Base-by-base conservation (phyloP, 2,329 filamentous ascomycete genomes). In the Talaromyces piceae region DNA sequence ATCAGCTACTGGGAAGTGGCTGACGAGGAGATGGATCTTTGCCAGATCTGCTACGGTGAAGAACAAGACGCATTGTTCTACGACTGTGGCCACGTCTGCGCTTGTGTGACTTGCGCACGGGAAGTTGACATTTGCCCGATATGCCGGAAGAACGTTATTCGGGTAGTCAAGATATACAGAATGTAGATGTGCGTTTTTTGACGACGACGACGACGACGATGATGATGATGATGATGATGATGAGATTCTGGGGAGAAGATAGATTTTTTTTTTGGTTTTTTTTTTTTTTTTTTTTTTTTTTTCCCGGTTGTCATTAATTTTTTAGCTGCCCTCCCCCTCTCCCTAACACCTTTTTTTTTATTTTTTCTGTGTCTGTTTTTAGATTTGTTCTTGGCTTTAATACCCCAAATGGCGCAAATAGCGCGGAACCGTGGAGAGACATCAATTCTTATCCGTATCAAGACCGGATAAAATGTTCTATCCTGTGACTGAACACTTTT, bases 11-110 rank as follows among this genome's bases (percentile, higher is more conserved):
- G 79, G 74, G 77, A 80, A 58, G 76, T 79, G 23, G 81, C 80
- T 2, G 79, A 83, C 50, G 80, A 83, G 52, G 78, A 81, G 55
- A 75, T 77, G 63, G 72, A 76, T 43, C 61, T 79, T 5, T 84
- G 81, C 61, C 73, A 78, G 51, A 83, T 84, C 52, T 84, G 81
- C 68, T 84, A 78, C 64, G 75, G 77, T n/a, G 74, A 77, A 41
- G 75, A 76, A 39, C 77, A 80, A 49, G 77, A 81, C 54, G 77
- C 79, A 4, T 73, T 80, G 5, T 83, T 84, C 61, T 80, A 79
- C 57, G 78, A 81, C 56, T 84, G 81, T 56, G 81, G 81, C 0
- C 81, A 84, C 59, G 78, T 84, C 16, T 77, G 81, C 43, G 77
- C 80, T 3, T 84, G 81, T 56, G 67, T 79, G 52, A 68, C 67